Base-by-base conservation (phyloP, 352 stramenopile species). In the Pythium angustatum region DNA sequence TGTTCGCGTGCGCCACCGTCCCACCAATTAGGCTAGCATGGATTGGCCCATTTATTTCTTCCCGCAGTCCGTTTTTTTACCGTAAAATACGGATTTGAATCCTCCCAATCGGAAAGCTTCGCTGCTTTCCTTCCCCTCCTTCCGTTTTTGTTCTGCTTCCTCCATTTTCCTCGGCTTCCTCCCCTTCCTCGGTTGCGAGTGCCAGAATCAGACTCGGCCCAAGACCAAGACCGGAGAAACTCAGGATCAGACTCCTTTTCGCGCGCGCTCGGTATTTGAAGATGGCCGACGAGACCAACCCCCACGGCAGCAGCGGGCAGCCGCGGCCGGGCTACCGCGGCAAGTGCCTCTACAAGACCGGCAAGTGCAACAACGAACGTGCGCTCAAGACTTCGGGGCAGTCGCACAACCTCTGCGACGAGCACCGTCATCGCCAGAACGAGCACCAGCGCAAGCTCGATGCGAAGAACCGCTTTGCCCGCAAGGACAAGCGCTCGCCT, bases 371-470 rank as follows among this genome's bases (percentile, higher is more conserved):
- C 49, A 91, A 95, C 69, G 86, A 95, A 66, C 86, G 86, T 62
- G 86, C 86, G 49, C 77, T 95, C 63, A 95, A 95, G 73, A 92
- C 84, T 33, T 92, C 85, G 2, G 86, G 86, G 31, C 64, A 81
- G 57, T 66, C 86, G 45, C 86, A 95, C 76, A 94, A 93, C 70
- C 81, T 94, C 59, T 94, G 86, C 64, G 81, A 94, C 58, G 83
- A 90, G 58, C 86, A 94, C 68, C 84, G 86, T 49, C 81, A 79
- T 64, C 78, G 81, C 38, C 86, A 94, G 75, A 94, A 94, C 64
- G 73, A 90, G 67, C 85, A 94, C 71, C 86, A 94, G 79, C 86
- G 86, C 72, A 93, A 93, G 68, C 81, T 94, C 24, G 86, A 94
- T 66, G 80, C 79, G 57, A 94, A 94, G 71, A 89, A 92, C 64